Evolutionary conservation across 495 filamentous ascomycete species (phyloP).

Genomic region (Staphylotrichum longicolle): DNA sequence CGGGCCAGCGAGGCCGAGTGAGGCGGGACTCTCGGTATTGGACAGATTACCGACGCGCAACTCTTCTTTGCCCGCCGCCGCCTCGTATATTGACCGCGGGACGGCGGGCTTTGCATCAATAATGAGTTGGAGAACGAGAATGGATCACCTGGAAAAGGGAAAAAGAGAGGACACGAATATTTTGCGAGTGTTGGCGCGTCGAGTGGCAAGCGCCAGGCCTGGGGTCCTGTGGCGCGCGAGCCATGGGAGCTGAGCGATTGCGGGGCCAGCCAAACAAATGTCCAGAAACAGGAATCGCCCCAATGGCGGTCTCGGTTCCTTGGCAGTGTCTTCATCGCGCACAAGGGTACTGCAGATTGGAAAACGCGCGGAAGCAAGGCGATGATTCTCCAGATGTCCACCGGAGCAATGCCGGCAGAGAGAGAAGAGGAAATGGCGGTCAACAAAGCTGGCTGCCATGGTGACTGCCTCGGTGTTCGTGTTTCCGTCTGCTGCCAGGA

Average conservation of each 20-base stretch:
- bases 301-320: constrained; percentile 28
- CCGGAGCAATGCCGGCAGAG: too few relatives aligned
- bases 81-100: neutral
- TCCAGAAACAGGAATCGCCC: constrained; percentile 26
- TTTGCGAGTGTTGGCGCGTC: neutral
- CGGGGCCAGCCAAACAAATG: constrained; percentile 23
- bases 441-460: neutral
- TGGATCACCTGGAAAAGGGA: too few relatives aligned
- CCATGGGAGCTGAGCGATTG: constrained; percentile 22
- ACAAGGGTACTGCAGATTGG: too few relatives aligned
- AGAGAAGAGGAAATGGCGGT: constrained; percentile 4
- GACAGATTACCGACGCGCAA: neutral
- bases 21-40: neutral
- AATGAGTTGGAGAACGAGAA: neutral
- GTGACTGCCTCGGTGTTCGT: too few relatives aligned
- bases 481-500: too few relatives aligned
- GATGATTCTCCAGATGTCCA: too few relatives aligned
- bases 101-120: neutral
- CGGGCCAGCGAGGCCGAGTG: neutral
- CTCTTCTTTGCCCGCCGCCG: neutral
- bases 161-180: neutral
- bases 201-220: constrained; percentile 11
- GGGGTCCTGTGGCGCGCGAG: constrained; percentile 2
- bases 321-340: too few relatives aligned
- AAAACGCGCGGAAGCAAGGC: neutral